These are phyloP conservation scores for Porodaedalea pini DNA, from an alignment of 1,284 basidiomycete genomes.

Conservation along the genomic window DNA sequence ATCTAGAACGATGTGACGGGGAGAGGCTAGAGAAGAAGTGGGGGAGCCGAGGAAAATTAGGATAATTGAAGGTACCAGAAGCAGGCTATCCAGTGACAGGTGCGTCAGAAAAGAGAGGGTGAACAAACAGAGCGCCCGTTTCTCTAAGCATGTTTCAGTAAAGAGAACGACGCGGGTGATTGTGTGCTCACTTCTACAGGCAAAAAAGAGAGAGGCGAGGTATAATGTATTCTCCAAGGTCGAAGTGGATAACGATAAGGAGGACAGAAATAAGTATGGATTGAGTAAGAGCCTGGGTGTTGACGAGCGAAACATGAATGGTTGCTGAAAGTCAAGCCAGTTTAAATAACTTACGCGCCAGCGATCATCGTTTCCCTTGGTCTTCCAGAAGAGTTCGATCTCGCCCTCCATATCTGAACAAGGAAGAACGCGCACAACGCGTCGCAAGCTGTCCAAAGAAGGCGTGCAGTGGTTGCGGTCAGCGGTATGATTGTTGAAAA, in stretches of 20 bases:
- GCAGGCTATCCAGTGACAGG: slow-evolving; percentile 64
- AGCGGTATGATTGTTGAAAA: slow-evolving; percentile 68
- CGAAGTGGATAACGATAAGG: slow-evolving; percentile 77
- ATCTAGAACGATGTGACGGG: slow-evolving; percentile 41
- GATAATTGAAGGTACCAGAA: slow-evolving; percentile 66
- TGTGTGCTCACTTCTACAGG: slow-evolving; percentile 53
- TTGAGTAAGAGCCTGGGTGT: slow-evolving; percentile 81
- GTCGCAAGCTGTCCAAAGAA: slow-evolving; percentile 74
- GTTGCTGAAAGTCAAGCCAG: neutral
- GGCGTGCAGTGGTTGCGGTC: slow-evolving; percentile 43
- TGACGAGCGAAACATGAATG: too few relatives aligned
- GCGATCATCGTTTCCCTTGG: slow-evolving; percentile 56
- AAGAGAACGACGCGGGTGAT: neutral
- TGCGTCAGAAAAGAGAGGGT: slow-evolving; percentile 68
- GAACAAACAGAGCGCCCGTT: slow-evolving; percentile 53
- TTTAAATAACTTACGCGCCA: slow-evolving; percentile 49
- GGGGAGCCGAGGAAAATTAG: slow-evolving; percentile 63
- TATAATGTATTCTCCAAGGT: slow-evolving; percentile 73
- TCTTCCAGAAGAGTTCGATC: slow-evolving; percentile 45
- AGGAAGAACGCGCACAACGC: slow-evolving; percentile 63
- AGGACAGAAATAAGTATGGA: slow-evolving; percentile 80
- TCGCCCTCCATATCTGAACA: slow-evolving; percentile 61
- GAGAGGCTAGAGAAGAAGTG: slow-evolving; percentile 60
- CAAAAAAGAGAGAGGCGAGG: slow-evolving; percentile 69
- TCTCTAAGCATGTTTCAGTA: slow-evolving; percentile 39